phyloP scores from a whole-genome alignment of 306 rosid species.

The Quercus gilva region DNA sequence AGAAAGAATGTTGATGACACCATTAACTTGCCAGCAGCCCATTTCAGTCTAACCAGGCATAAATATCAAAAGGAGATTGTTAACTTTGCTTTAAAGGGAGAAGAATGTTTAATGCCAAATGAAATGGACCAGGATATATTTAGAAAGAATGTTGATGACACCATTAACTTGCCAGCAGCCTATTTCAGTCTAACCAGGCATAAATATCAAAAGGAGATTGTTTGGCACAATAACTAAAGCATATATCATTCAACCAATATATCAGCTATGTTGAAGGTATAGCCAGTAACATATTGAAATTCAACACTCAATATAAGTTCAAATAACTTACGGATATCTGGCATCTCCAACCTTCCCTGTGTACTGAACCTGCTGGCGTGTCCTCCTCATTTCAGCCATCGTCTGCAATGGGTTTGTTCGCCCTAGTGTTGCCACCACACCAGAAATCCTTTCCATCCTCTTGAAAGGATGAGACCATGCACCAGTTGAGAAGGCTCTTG shows the following conservation, averaged over 20 bases:
- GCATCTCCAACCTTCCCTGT: constrained; percentile 98
- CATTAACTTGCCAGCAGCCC: neutral
- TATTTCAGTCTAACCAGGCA: neutral
- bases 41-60: neutral
- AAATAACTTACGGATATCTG: constrained; percentile 89
- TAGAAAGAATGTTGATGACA: neutral
- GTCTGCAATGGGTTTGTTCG: constrained; percentile 93
- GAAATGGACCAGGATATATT: neutral
- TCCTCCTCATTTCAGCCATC: constrained; percentile 76
- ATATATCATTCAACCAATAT: neutral
- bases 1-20: neutral
- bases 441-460: constrained; percentile 84
- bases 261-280: neutral
- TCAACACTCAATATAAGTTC: constrained; percentile 10
- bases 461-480: constrained; percentile 96
- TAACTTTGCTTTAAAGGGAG: neutral
- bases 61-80: neutral
- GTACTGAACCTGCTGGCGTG: constrained; percentile 93
- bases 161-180: neutral
- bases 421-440: constrained; percentile 85
- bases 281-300: neutral
- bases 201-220: neutral
- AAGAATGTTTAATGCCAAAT: neutral
- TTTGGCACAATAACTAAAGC: neutral
- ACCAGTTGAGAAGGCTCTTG: constrained; percentile 96